phyloP scores from a whole-genome alignment of 176 grass and related monocot species.

The Cenchrus purpureus region DNA sequence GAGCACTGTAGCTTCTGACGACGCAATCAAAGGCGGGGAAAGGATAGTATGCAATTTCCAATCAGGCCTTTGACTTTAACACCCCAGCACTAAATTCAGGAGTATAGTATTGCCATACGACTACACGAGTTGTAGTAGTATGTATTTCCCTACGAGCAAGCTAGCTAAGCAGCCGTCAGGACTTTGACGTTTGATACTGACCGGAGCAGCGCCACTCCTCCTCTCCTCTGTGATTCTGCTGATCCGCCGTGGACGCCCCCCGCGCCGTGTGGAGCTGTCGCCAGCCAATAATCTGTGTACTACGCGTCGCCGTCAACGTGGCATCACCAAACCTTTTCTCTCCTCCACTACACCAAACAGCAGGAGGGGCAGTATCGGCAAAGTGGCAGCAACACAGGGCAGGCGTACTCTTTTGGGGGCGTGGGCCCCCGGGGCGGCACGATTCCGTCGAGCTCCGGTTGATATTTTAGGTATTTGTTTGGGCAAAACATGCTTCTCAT shows the following conservation, averaged over 20 bases:
- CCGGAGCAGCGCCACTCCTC: background rate
- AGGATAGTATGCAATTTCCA: background rate
- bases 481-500: slow-evolving; percentile 45
- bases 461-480: slow-evolving; percentile 31
- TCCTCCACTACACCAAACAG: too few relatives aligned
- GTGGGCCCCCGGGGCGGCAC: background rate
- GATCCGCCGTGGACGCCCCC: background rate
- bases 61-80: background rate
- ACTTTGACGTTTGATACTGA: slow-evolving; percentile 24
- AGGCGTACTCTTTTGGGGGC: background rate
- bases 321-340: too few relatives aligned
- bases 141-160: background rate
- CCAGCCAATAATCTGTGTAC: slow-evolving; percentile 26
- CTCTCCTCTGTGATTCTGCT: background rate
- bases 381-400: background rate
- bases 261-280: slow-evolving; percentile 35
- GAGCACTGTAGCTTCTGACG: background rate
- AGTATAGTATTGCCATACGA: too few relatives aligned
- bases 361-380: background rate
- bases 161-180: background rate
- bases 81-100: background rate
- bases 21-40: background rate
- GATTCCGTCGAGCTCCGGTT: background rate
- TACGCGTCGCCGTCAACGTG: slow-evolving; percentile 25
- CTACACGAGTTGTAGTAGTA: too few relatives aligned